These are phyloP conservation scores for Agrocybe praecox DNA, from an alignment of 768 basidiomycete species.

Conservation along the genomic window DNA sequence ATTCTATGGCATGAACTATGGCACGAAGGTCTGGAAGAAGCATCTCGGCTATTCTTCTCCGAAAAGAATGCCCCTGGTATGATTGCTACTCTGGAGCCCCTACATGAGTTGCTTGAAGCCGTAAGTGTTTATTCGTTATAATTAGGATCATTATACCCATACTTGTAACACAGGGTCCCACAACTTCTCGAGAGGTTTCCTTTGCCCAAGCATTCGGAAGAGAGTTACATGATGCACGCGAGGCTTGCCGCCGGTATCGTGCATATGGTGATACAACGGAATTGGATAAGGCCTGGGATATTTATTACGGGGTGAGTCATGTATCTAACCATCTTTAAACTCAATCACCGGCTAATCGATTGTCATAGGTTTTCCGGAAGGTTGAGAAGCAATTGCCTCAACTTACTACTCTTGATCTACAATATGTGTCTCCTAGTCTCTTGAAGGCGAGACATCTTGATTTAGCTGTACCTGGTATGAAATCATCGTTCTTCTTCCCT, in stretches of 20 bases:
- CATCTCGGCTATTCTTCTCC: conserved; percentile 93
- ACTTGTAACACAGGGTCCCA: conserved; percentile 67
- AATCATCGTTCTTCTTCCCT: neutral
- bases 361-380: conserved; percentile 85
- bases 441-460: conserved; percentile 89
- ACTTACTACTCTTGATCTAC: conserved; percentile 88
- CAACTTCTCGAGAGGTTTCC: conserved; percentile 92
- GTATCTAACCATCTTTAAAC: neutral
- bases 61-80: conserved; percentile 97
- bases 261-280: conserved; percentile 86
- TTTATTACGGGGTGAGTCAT: conserved; percentile 83
- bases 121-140: conserved; percentile 42
- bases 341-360: neutral
- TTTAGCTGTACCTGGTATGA: conserved; percentile 91
- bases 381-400: conserved; percentile 93
- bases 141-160: conserved; percentile 1
- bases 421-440: conserved; percentile 95
- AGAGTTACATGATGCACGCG: conserved; percentile 90
- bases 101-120: conserved; percentile 90
- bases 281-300: conserved; percentile 98
- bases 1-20: conserved; percentile 99
- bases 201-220: conserved; percentile 94
- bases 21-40: conserved; percentile 98
- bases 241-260: conserved; percentile 86
- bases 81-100: conserved; percentile 89